Conservation (phyloP, 805 yeast species). For the Wickerhamomyces sydowiorum region DNA sequence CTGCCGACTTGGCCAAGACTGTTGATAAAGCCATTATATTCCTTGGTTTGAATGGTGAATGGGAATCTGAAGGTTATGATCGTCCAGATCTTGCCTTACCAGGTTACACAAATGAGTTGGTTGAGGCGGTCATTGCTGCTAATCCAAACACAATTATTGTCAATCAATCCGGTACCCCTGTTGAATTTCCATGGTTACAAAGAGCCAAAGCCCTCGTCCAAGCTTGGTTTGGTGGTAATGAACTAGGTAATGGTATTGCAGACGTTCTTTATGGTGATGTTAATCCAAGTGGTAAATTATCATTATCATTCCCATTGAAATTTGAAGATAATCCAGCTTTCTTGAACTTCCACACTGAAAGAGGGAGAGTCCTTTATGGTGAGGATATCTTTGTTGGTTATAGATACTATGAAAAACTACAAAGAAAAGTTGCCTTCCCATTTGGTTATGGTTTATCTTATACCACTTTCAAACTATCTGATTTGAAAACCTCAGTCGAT, state of each 20-base stretch:
- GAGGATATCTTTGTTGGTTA: conserved; percentile 65
- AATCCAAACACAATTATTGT: conserved; percentile 50
- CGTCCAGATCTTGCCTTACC: conserved; percentile 48
- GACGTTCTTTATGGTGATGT: conserved; percentile 55
- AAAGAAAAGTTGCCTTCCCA: conserved; percentile 45
- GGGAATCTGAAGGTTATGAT: conserved; percentile 61
- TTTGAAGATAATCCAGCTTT: conserved; percentile 52
- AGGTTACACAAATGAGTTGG: conserved; percentile 39
- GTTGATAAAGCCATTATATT: conserved; percentile 49
- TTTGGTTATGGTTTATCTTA: conserved; percentile 63
- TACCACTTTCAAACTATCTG: conserved; percentile 39
- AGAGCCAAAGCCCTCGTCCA: conserved; percentile 41
- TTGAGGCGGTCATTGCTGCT: conserved; percentile 39
- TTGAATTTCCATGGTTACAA: conserved; percentile 48
- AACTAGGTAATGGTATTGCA: conserved; percentile 54
- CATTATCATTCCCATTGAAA: conserved; percentile 48
- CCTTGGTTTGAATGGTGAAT: conserved; percentile 48
- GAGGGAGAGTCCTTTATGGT: conserved; percentile 53
- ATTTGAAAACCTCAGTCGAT: conserved; percentile 28
- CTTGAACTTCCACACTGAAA: conserved; percentile 43
- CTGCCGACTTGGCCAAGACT: conserved; percentile 41
- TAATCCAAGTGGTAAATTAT: conserved; percentile 55
- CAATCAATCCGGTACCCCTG: conserved; percentile 60
- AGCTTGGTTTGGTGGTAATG: conserved; percentile 58
- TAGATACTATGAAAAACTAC: conserved; percentile 49